These are phyloP conservation scores for Marsdenia floribunda DNA, from an alignment of 257 asterid genomes.

Conservation along the genomic window DNA sequence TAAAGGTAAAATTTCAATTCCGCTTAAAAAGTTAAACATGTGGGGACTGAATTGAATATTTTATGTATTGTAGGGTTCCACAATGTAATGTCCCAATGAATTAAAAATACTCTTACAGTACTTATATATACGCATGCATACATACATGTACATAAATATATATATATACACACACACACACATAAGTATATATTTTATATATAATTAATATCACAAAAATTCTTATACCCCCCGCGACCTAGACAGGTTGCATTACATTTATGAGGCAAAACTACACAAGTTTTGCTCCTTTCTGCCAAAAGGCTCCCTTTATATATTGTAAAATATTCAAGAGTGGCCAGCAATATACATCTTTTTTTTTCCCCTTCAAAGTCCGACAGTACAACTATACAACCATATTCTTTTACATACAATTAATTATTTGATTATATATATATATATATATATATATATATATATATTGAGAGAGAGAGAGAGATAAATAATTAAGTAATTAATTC, in stretches of 20 bases:
- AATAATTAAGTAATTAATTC: not conserved
- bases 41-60: too few relatives aligned
- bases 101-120: too few relatives aligned
- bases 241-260: conserved; percentile 4
- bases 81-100: too few relatives aligned
- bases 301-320: not conserved
- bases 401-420: not conserved
- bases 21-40: too few relatives aligned
- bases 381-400: not conserved
- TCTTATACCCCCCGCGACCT: not conserved
- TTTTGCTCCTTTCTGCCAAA: not conserved
- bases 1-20: too few relatives aligned
- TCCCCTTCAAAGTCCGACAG: too few relatives aligned
- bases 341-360: not conserved
- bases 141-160: too few relatives aligned
- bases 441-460: too few relatives aligned
- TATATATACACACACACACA: too few relatives aligned
- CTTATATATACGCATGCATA: too few relatives aligned
- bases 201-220: not conserved
- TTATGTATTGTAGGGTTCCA: too few relatives aligned
- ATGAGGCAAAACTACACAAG: not conserved
- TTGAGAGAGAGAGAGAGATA: not conserved
- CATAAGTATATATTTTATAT: not conserved
- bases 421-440: too few relatives aligned
- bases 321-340: conserved; percentile 1